These are phyloP conservation scores for Besnoitia besnoiti DNA, from an alignment of 169 alveolate species.

Conservation along the genomic window DNA sequence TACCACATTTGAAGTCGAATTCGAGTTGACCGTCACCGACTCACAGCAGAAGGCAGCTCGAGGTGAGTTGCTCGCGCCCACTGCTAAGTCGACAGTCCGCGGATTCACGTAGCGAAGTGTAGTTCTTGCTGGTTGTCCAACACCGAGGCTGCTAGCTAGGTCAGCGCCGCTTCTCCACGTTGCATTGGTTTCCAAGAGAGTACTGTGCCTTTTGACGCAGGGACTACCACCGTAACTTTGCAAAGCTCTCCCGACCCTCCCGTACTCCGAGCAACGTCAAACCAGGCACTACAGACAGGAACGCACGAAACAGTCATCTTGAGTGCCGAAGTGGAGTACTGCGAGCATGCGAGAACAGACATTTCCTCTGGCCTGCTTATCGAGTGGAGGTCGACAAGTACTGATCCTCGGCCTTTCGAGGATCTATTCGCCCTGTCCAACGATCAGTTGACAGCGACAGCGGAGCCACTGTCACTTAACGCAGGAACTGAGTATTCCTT, in stretches of 20 bases:
- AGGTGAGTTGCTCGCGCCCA: too few relatives aligned
- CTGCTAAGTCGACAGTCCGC: too few relatives aligned
- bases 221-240: not conserved
- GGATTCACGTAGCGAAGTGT: too few relatives aligned
- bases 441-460: not conserved
- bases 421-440: not conserved
- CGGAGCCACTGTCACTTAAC: not conserved
- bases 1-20: not conserved
- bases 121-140: too few relatives aligned
- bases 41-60: not conserved
- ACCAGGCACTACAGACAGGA: not conserved
- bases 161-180: too few relatives aligned
- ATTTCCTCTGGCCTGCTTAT: not conserved
- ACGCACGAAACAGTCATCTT: not conserved
- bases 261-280: not conserved
- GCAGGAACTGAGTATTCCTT: not conserved
- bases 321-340: not conserved
- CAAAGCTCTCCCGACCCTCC: not conserved
- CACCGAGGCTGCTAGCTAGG: too few relatives aligned
- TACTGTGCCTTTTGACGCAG: not conserved
- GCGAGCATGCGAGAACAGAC: not conserved
- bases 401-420: not conserved
- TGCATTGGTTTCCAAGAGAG: too few relatives aligned
- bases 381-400: not conserved
- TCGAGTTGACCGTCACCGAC: conserved; percentile 12